phyloP scores from a whole-genome alignment of 805 yeast genomes.

The Starmerella geochares region DNA sequence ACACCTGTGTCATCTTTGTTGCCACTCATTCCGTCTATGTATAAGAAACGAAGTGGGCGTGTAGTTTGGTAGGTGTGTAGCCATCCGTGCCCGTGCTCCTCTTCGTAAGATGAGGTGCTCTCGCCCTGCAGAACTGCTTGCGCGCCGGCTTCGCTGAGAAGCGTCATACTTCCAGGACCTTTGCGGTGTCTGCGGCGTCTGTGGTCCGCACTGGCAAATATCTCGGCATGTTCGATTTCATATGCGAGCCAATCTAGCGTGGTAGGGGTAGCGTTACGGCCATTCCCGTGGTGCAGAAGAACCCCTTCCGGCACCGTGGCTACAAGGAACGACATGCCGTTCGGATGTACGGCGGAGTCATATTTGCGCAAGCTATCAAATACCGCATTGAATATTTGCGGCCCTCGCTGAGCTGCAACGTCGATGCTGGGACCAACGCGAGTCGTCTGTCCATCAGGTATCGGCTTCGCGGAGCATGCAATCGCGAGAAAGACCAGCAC shows the following conservation, averaged over 20 bases:
- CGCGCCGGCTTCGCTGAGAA: not conserved
- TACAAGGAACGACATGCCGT: not conserved
- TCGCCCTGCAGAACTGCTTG: not conserved
- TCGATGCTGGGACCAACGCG: not conserved
- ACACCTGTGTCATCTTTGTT: constrained; percentile 3
- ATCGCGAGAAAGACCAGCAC: too few relatives aligned
- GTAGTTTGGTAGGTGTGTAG: not conserved
- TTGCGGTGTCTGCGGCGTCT: too few relatives aligned
- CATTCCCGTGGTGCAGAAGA: not conserved
- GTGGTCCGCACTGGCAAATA: not conserved
- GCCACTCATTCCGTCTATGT: constrained; percentile 1
- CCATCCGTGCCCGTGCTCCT: not conserved
- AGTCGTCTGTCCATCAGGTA: too few relatives aligned
- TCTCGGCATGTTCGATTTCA: not conserved
- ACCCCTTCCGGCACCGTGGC: constrained; percentile 1
- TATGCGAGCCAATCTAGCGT: not conserved
- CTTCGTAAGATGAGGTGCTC: not conserved
- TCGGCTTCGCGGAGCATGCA: too few relatives aligned
- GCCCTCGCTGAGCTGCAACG: constrained; percentile 1
- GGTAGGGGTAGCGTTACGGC: not conserved
- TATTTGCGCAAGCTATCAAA: not conserved
- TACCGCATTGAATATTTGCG: constrained; percentile 1
- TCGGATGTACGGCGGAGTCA: not conserved
- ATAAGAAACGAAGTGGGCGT: not conserved
- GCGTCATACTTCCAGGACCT: too few relatives aligned